phyloP scores from a whole-genome alignment of 805 yeast genomes.

The Yamadazyma nakazawae region DNA sequence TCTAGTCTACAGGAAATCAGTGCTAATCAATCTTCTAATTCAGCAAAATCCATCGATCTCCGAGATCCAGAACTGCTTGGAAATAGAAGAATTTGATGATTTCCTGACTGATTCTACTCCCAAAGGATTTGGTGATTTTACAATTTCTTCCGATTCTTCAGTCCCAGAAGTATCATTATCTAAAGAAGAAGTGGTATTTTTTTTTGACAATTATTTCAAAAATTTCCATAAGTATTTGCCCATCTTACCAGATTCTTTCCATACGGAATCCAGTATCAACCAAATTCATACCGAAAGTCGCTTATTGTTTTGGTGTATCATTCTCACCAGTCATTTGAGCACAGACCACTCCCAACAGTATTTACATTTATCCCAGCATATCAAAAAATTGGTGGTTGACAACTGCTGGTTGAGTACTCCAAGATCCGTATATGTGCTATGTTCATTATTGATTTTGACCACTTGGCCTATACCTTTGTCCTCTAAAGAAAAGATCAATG shows the following conservation, averaged over 20 bases:
- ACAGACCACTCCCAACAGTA: conserved; percentile 17
- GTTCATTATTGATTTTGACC: conserved; percentile 39
- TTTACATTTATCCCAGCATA: conserved; percentile 25
- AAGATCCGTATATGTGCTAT: conserved; percentile 37
- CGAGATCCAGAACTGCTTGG: conserved; percentile 22
- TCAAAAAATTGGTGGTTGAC: conserved; percentile 37
- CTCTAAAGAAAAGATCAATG: conserved; percentile 21
- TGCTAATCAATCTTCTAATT: conserved; percentile 7
- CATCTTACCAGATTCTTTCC: conserved; percentile 26
- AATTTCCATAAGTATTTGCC: conserved; percentile 33
- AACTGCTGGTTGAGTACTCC: conserved; percentile 46
- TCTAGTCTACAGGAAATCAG: conserved; percentile 21
- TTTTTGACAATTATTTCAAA: conserved; percentile 21
- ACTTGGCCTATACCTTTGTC: conserved; percentile 43
- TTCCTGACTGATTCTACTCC: not conserved
- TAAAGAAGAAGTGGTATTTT: conserved; percentile 3
- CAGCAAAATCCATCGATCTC: conserved; percentile 19
- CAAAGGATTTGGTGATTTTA: conserved; percentile 6
- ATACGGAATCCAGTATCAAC: conserved; percentile 15
- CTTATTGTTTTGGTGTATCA: conserved; percentile 40
- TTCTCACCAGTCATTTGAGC: conserved; percentile 32
- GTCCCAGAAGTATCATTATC: conserved; percentile 4
- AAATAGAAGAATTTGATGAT: conserved; percentile 7
- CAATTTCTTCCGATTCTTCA: not conserved
- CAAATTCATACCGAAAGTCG: conserved; percentile 25